Conservation (phyloP, 805 yeast genomes). For the Yarrowia hollandica region DNA sequence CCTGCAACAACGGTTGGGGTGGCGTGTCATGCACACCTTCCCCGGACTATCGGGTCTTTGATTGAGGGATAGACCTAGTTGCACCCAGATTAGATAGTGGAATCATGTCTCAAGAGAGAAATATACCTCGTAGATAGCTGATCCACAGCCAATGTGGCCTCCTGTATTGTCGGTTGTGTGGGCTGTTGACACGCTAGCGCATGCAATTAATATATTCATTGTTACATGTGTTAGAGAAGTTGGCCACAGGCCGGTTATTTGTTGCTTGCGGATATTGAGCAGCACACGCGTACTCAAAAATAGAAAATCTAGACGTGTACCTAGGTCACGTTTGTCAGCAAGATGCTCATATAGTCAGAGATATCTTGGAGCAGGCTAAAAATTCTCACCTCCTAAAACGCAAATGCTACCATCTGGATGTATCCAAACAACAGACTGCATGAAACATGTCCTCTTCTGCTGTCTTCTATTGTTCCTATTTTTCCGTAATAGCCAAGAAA, state of each 20-base stretch:
- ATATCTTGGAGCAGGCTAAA: too few species aligned
- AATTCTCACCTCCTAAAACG: too few species aligned
- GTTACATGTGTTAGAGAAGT: too few species aligned
- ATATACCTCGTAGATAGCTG: neutral
- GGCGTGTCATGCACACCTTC: neutral
- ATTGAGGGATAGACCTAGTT: neutral
- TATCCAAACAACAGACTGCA: too few species aligned
- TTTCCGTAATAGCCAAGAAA: neutral
- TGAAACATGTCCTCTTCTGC: too few species aligned
- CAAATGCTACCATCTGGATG: too few species aligned
- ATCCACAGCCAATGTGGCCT: neutral
- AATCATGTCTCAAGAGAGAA: neutral
- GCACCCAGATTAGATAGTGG: slow-evolving; percentile 1
- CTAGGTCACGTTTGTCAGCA: too few species aligned
- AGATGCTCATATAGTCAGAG: too few species aligned
- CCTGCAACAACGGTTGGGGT: neutral
- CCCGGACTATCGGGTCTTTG: slow-evolving; percentile 10
- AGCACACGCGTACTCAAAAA: too few species aligned
- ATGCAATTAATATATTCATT: neutral
- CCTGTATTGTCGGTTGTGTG: neutral
- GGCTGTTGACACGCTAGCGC: neutral
- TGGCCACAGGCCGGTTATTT: too few species aligned
- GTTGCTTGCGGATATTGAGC: too few species aligned
- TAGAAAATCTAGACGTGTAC: too few species aligned
- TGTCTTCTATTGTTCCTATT: neutral